Percentiles rank a stretch among this genome's conserved stretches.
Conservation (phyloP, 805 yeast genomes). For the Saturnispora besseyi region DNA sequence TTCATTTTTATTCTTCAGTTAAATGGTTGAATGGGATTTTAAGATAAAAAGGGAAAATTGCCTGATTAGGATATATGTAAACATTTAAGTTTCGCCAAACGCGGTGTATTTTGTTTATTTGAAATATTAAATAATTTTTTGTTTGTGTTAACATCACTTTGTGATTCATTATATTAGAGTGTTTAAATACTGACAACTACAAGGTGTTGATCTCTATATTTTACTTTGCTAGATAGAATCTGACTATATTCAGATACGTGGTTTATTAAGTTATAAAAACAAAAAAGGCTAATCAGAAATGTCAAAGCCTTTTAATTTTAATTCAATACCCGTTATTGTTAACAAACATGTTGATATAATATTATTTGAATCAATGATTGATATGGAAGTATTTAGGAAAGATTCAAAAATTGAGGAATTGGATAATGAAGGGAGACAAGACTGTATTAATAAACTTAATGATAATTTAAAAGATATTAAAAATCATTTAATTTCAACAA, state of each 20-base stretch:
- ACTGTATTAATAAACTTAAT: neutral
- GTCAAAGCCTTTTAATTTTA: constrained; percentile 21
- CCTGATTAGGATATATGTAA: constrained; percentile 64
- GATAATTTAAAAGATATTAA: neutral
- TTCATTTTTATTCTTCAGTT: neutral
- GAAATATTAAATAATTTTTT: neutral
- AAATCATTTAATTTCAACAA: neutral
- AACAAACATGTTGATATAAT: constrained; percentile 2
- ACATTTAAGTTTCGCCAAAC: constrained; percentile 35
- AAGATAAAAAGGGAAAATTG: neutral
- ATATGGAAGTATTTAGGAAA: neutral
- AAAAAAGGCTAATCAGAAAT: neutral
- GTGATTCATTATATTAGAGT: neutral
- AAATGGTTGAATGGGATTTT: too few species aligned
- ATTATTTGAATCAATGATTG: neutral
- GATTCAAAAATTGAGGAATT: neutral
- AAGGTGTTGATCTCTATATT: too few species aligned
- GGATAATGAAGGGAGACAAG: neutral
- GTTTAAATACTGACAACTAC: too few species aligned
- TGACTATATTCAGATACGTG: too few species aligned
- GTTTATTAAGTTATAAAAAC: neutral
- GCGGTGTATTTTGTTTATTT: neutral
- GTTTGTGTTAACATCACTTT: neutral
- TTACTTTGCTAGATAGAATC: too few species aligned
- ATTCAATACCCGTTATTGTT: constrained; percentile 4